phyloP scores from a whole-genome alignment of 495 filamentous ascomycete species.

The Talaromyces nanjingensis region DNA sequence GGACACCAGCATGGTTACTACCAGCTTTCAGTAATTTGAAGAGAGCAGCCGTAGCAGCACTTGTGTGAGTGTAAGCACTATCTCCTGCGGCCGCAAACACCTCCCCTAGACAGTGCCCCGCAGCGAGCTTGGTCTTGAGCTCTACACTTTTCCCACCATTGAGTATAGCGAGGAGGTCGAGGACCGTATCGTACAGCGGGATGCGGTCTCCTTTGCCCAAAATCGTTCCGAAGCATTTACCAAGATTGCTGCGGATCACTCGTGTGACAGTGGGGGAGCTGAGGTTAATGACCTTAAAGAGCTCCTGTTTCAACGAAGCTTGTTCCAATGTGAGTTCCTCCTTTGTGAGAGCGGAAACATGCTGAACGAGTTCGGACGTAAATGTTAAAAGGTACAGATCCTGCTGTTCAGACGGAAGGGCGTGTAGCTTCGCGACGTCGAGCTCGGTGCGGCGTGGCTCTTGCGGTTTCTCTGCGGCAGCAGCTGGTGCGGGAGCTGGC shows the following conservation, averaged over 20 bases:
- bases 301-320: conserved; percentile 78
- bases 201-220: conserved; percentile 86
- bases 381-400: conserved; percentile 90
- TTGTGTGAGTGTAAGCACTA: conserved; percentile 82
- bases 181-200: conserved; percentile 86
- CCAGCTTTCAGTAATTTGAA: conserved; percentile 76
- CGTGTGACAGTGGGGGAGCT: conserved; percentile 76
- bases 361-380: conserved; percentile 71
- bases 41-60: conserved; percentile 60
- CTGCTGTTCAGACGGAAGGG: conserved; percentile 90
- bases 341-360: conserved; percentile 65
- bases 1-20: conserved; percentile 71
- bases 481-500: conserved; percentile 19
- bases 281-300: conserved; percentile 87
- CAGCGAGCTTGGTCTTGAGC: conserved; percentile 70
- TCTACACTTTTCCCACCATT: conserved; percentile 74
- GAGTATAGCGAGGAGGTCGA: conserved; percentile 72
- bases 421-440: conserved; percentile 79
- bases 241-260: conserved; percentile 82
- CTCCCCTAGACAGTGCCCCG: conserved; percentile 81
- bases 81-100: conserved; percentile 85
- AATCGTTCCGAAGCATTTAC: conserved; percentile 74
- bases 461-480: conserved; percentile 22
- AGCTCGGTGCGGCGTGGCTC: conserved; percentile 51
- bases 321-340: conserved; percentile 83